Evolutionary conservation across 1,284 basidiomycete genomes (phyloP), one percentile per base, ranked within the genome.

Genomic region (Schizophyllum amplum): DNA sequence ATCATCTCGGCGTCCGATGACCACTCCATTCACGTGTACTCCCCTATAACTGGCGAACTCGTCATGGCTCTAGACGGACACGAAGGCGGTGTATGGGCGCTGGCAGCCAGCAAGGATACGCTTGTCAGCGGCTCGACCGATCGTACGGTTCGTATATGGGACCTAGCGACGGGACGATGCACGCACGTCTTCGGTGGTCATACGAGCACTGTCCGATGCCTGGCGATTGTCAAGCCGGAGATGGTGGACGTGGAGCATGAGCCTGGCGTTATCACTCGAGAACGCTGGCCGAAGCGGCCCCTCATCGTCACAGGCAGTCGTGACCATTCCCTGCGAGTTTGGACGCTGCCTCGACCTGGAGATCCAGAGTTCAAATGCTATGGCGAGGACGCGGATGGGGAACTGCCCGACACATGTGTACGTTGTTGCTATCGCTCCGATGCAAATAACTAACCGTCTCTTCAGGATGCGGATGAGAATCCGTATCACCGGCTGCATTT

Each of bases 1-100:
- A 92, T 98, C 71, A 93, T 98, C 64, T 94, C 92, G 4, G 94
- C 94, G 7, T 96, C 94, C 1, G 92, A 94, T 68, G 92, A 93
- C 69, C 91, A 95, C 66, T 91, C 91, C 4, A 96, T 98, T 65
- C 90, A 94, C 68, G 84, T 97, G 51, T 96, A 95, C 70, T 87
- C 86, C 24, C 92, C 92, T 17, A 70, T 78, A 23, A 92, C 87
- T 0, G 94, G 94, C 5, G 78, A 83, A 52, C 78, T 92, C 23
- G 71, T 87, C 4, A 84, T 81, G 55, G 82, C 86, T 0, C 78
- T 98, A 21, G 81, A 89, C 57, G 94, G 94, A 1, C 95, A 98
- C 67, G 90, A 94, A 66, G 94, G 94, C 48, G 94, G 95, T 27
- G 93, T 98, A 1, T 98, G 94, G 94, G 94, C 95, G 6, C 76